A percentile compares a stretch with the other conserved stretches of the same genome.
Evolutionary conservation across 768 basidiomycete species (phyloP).

Genomic region (Tulasnella sp.): DNA sequence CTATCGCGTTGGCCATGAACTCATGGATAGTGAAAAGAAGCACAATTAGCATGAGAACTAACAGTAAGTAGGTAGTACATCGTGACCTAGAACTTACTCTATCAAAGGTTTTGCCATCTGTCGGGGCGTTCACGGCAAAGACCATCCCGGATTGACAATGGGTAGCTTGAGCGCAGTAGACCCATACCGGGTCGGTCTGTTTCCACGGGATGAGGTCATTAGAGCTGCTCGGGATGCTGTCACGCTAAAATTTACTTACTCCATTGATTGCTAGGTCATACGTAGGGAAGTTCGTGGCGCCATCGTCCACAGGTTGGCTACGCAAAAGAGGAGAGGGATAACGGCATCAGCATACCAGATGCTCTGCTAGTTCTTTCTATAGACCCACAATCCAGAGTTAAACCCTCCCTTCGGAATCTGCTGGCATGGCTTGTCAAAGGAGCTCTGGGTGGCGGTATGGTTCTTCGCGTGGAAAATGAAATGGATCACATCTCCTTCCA

Average conservation of each 20-base stretch:
- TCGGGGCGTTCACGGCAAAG: no score
- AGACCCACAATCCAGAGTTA: slow-evolving; percentile 12
- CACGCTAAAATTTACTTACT: neutral
- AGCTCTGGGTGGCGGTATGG: neutral
- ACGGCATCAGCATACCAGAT: neutral
- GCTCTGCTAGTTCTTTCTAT: no score
- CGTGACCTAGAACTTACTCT: no score
- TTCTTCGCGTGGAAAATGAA: neutral
- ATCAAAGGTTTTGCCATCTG: no score
- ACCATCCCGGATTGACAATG: no score
- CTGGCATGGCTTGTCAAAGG: neutral
- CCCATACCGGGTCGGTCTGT: slow-evolving; percentile 20
- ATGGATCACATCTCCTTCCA: neutral
- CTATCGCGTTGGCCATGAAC: no score
- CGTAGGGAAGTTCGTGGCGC: slow-evolving; percentile 3
- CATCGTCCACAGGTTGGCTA: slow-evolving; percentile 10
- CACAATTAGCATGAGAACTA: no score
- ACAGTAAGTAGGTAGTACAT: no score
- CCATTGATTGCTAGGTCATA: slow-evolving; percentile 11
- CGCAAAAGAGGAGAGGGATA: neutral
- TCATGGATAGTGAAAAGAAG: no score
- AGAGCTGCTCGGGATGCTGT: no score
- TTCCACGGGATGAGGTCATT: no score
- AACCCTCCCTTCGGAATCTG: neutral
- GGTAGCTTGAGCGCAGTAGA: no score